Evolutionary conservation across 2,329 filamentous ascomycete genomes (phyloP).

Genomic region (Verticillium klebahnii): DNA sequence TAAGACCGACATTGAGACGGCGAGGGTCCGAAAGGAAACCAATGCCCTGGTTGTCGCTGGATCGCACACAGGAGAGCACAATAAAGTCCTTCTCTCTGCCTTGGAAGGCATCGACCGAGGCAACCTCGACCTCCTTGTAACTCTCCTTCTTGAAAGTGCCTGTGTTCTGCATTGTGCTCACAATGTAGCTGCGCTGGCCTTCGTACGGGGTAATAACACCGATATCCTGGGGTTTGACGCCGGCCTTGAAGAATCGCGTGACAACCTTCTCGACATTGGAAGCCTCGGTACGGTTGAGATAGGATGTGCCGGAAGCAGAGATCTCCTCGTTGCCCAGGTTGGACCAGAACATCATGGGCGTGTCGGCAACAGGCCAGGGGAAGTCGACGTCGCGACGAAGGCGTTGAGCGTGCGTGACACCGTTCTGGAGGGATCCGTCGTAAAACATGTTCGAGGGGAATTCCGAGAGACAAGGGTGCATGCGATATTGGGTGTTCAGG

Average conservation of each 20-base stretch:
- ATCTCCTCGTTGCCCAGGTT: conserved; percentile 98
- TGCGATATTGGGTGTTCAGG: conserved; percentile 95
- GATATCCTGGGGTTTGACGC: conserved; percentile 88
- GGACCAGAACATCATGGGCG: conserved; percentile 99
- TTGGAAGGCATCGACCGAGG: conserved; percentile 97
- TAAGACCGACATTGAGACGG: conserved; percentile 94
- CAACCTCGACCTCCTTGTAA: conserved; percentile 98
- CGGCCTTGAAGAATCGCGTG: conserved; percentile 97
- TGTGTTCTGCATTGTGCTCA: conserved; percentile 98
- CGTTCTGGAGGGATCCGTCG: conserved; percentile 93
- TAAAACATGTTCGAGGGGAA: conserved; percentile 99
- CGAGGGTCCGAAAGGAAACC: conserved; percentile 97
- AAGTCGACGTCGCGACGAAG: conserved; percentile 94
- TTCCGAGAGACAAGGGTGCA: conserved; percentile 95
- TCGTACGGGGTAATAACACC: conserved; percentile 99
- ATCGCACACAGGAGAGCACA: conserved; percentile 93
- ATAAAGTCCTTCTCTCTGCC: conserved; percentile 99
- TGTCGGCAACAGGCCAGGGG: conserved; percentile 90
- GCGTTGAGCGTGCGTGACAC: conserved; percentile 84
- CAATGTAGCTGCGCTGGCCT: conserved; percentile 95
- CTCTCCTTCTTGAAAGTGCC: conserved; percentile 97
- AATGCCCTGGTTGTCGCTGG: conserved; percentile 98
- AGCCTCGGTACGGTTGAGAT: conserved; percentile 95
- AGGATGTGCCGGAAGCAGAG: conserved; percentile 93
- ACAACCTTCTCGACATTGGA: conserved; percentile 98